Percentiles rank a stretch among this genome's conserved stretches.
phyloP scores from a whole-genome alignment of 805 yeast species.

The Sungouiella thailandica region DNA sequence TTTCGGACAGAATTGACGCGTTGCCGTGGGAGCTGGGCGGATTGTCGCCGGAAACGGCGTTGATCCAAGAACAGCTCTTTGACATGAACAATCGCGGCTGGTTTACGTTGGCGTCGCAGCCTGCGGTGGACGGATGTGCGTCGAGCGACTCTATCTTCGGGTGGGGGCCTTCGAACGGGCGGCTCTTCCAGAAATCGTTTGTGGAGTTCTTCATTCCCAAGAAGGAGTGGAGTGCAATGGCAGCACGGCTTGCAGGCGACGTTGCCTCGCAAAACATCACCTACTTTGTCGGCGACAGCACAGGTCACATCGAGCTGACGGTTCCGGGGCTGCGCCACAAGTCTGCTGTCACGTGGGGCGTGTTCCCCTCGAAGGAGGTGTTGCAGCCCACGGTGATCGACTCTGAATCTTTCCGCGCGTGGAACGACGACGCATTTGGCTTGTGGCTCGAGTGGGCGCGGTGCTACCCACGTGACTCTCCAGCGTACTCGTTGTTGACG shows the following conservation, averaged over 20 bases:
- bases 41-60: slow-evolving; percentile 81
- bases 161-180: slow-evolving; percentile 94
- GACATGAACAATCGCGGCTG: slow-evolving; percentile 68
- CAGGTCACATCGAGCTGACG: slow-evolving; percentile 57
- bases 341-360: slow-evolving; percentile 97
- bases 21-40: slow-evolving; percentile 93
- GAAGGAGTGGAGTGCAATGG: slow-evolving; percentile 57
- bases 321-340: slow-evolving; percentile 43
- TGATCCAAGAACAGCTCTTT: slow-evolving; percentile 87
- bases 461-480: slow-evolving; percentile 57
- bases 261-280: slow-evolving; percentile 48
- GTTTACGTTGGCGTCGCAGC: slow-evolving; percentile 93
- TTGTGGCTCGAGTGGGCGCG: slow-evolving; percentile 92
- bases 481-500: slow-evolving; percentile 58
- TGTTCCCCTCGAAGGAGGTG: slow-evolving; percentile 84
- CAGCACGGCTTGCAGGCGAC: slow-evolving; percentile 42
- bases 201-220: slow-evolving; percentile 77
- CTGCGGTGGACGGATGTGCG: slow-evolving; percentile 76
- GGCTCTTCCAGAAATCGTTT: slow-evolving; percentile 88
- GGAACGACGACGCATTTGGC: slow-evolving; percentile 93
- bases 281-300: slow-evolving; percentile 68
- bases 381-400: slow-evolving; percentile 91
- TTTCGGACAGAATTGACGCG: slow-evolving; percentile 68
- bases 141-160: slow-evolving; percentile 89
- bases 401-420: slow-evolving; percentile 86